A percentile compares a stretch with the other conserved stretches of the same genome.
phyloP scores from a whole-genome alignment of 1,284 basidiomycete species.

The Malassezia brasiliensis region DNA sequence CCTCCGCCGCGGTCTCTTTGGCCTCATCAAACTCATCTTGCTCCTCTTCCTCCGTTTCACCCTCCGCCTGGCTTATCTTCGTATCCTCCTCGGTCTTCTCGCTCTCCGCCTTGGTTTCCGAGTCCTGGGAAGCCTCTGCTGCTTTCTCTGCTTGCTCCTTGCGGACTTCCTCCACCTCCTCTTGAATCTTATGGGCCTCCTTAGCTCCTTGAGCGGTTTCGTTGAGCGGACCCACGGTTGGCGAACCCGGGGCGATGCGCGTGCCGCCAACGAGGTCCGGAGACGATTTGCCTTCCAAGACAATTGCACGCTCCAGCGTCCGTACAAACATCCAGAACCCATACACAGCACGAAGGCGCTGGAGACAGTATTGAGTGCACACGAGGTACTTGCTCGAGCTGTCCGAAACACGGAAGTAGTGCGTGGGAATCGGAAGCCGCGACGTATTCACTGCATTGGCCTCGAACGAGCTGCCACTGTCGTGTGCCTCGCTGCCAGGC shows the following conservation, averaged over 20 bases:
- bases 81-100: not conserved
- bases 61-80: not conserved
- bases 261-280: constrained; percentile 20
- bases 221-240: not conserved
- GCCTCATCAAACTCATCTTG: constrained; percentile 2
- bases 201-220: not conserved
- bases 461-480: not conserved
- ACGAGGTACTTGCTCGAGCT: constrained; percentile 35
- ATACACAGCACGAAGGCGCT: constrained; percentile 36
- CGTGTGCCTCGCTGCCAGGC: not conserved
- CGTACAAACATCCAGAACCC: constrained; percentile 44
- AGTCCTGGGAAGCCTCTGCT: not conserved
- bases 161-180: not conserved
- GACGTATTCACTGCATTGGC: not conserved
- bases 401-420: constrained; percentile 44
- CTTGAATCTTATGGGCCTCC: not conserved
- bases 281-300: constrained; percentile 41
- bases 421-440: constrained; percentile 36
- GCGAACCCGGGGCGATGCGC: not conserved
- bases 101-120: not conserved
- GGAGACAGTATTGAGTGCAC: constrained; percentile 42
- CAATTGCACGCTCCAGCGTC: constrained; percentile 40
- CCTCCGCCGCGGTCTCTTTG: not conserved
- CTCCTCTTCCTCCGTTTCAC: not conserved
- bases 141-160: constrained; percentile 2